phyloP scores from a whole-genome alignment of 2,329 filamentous ascomycete genomes.

The Aotearoamyces nothofagi region DNA sequence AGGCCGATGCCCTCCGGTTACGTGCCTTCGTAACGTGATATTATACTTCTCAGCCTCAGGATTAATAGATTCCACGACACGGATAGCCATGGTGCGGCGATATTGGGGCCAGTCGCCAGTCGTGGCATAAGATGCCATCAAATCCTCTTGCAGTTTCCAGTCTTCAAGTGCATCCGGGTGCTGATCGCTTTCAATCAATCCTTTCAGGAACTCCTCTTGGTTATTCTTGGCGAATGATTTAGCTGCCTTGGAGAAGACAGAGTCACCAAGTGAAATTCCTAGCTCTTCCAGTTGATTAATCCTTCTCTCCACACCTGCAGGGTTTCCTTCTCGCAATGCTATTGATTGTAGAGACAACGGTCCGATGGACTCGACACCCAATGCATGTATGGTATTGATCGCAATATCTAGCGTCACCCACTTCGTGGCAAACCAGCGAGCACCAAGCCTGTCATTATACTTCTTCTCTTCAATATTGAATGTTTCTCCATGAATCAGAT shows the following conservation, averaged over 20 bases:
- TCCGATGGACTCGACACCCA: slow-evolving; percentile 59
- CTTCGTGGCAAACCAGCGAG: slow-evolving; percentile 67
- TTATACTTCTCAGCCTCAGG: slow-evolving; percentile 27
- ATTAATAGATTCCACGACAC: slow-evolving; percentile 27
- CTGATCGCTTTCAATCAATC: slow-evolving; percentile 33
- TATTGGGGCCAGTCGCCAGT: slow-evolving; percentile 32
- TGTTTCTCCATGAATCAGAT: slow-evolving; percentile 16
- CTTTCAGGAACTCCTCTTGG: slow-evolving; percentile 20
- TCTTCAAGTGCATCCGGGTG: slow-evolving; percentile 51
- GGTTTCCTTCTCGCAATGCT: slow-evolving; percentile 44
- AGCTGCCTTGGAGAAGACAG: slow-evolving; percentile 50
- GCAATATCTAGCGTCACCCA: slow-evolving; percentile 61
- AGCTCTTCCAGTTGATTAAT: slow-evolving; percentile 44
- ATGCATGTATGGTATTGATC: slow-evolving; percentile 51
- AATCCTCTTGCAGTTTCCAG: slow-evolving; percentile 30
- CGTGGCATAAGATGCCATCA: slow-evolving; percentile 36
- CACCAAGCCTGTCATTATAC: slow-evolving; percentile 55
- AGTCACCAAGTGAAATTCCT: slow-evolving; percentile 46
- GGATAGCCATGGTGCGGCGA: slow-evolving; percentile 37
- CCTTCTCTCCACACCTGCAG: slow-evolving; percentile 38
- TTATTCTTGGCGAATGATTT: slow-evolving; percentile 43
- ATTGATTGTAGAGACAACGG: slow-evolving; percentile 66
- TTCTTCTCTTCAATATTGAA: slow-evolving; percentile 23
- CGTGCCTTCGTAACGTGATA: slow-evolving; percentile 26
- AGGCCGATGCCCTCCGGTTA: slow-evolving; percentile 19